Percentiles rank a stretch among this genome's conserved stretches.
Evolutionary conservation across 2,329 filamentous ascomycete species (phyloP).

Genomic region (Elsinoe ampelina): DNA sequence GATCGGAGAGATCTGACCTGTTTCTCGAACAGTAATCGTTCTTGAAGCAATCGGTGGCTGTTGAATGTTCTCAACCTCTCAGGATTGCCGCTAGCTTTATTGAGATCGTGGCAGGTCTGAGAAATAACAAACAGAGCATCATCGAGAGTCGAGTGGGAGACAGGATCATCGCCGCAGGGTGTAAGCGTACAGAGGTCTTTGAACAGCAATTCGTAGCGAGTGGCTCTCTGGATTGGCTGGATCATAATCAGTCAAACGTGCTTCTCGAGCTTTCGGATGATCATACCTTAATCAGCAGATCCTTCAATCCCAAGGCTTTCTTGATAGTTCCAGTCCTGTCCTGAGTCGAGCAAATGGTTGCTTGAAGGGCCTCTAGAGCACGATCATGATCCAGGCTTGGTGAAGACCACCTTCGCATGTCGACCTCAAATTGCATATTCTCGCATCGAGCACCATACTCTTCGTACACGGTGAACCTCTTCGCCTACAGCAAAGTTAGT

Average conservation of each 20-base stretch:
- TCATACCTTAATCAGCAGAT: conserved; percentile 77
- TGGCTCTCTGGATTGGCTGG: conserved; percentile 84
- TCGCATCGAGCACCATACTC: conserved; percentile 89
- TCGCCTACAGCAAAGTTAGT: conserved; percentile 48
- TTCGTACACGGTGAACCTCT: conserved; percentile 76
- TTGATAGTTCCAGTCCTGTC: conserved; percentile 53
- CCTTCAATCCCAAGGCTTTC: conserved; percentile 72
- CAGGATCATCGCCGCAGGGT: conserved; percentile 74
- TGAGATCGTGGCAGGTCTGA: conserved; percentile 69
- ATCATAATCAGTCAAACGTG: conserved; percentile 4
- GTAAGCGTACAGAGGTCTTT: conserved; percentile 74
- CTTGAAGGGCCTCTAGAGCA: conserved; percentile 74
- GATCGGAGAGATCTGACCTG: conserved; percentile 42
- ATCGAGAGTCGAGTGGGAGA: conserved; percentile 70
- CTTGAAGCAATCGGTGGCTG: conserved; percentile 76
- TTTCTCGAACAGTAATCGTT: conserved; percentile 65
- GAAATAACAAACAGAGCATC: conserved; percentile 62
- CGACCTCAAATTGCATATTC: conserved; percentile 69
- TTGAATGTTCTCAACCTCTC: conserved; percentile 61
- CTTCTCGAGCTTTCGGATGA: not conserved
- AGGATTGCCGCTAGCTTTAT: conserved; percentile 71
- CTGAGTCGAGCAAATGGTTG: conserved; percentile 62
- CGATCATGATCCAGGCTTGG: conserved; percentile 74
- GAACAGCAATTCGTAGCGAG: conserved; percentile 83
- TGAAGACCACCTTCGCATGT: conserved; percentile 56